Conservation (phyloP, 495 filamentous ascomycete species). For the Terfezia boudieri region DNA sequence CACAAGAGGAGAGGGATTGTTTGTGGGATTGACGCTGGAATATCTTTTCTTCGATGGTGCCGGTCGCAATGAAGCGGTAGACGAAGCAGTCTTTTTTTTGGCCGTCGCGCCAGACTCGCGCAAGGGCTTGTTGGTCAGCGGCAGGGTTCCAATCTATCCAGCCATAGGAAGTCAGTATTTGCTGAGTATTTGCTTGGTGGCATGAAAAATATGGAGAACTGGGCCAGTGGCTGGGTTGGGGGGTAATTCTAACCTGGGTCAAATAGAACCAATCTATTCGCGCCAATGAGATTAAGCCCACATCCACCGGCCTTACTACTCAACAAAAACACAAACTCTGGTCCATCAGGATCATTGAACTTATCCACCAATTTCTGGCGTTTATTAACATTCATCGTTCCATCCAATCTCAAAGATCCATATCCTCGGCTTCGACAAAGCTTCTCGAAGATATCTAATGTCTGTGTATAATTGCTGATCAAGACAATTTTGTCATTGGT, state of each 20-base stretch:
- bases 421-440: conserved; percentile 73
- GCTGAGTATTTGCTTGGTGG: background rate
- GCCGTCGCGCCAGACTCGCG: conserved; percentile 94
- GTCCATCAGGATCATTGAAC: conserved; percentile 85
- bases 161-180: background rate
- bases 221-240: no score
- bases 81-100: conserved; percentile 99
- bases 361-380: conserved; percentile 92
- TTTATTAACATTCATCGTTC: conserved; percentile 93
- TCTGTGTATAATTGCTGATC: conserved; percentile 95
- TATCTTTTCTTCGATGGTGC: conserved; percentile 98
- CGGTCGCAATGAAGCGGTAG: conserved; percentile 94
- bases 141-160: conserved; percentile 82
- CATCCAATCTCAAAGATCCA: conserved; percentile 73
- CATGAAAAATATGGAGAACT: background rate
- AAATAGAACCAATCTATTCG: conserved; percentile 89
- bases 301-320: conserved; percentile 91
- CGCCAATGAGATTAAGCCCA: conserved; percentile 90
- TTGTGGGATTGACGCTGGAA: conserved; percentile 98
- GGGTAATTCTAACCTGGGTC: conserved; percentile 32
- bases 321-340: conserved; percentile 88
- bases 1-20: conserved; percentile 83
- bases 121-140: conserved; percentile 90
- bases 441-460: conserved; percentile 80
- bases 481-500: conserved; percentile 99